Evolutionary conservation across 2,329 filamentous ascomycete genomes (phyloP), one percentile per base, ranked within the genome.

Genomic region (Colletotrichum cordylinicola): DNA sequence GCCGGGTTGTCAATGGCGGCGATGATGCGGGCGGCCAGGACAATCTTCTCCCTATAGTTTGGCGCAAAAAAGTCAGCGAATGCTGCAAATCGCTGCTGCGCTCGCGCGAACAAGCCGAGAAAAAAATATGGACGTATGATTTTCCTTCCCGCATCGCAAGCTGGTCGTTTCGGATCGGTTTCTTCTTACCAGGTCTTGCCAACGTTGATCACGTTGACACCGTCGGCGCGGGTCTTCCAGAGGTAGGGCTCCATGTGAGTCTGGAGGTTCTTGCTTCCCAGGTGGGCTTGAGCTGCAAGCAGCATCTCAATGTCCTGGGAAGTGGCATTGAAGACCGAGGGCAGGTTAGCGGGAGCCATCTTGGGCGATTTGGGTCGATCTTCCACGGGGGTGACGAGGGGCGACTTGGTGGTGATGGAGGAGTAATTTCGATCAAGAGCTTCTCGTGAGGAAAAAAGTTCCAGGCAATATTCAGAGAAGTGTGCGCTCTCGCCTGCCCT

Each of bases 181-280:
- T 5, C n/a, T 78, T 87, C 94, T 81, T 93, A 98, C 96, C 96
- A 99, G 90, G 97, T 99, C 95, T 99, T 99, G 91, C 96, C 96
- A 89, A 99, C 95, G 94, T 99, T 99, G 89, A 99, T 92, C 82
- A 99, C 93, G 88, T 99, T 99, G 91, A 99, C 94, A 90, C 97
- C 97, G 85, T 99, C 98, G 81, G 95, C 94, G 86, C 97, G 95
- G 88, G 96, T 98, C 94, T 99, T 99, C 96, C 96, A 99, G 86
- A 99, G 94, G 92, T 99, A 99, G 82, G 96, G 95, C 90, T 98
- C 95, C 96, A 98, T 98, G 92, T 98, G 96, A 87, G 98, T 95
- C 93, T 98, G 97, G 84, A 99, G 89, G 93, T 99, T 99, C 95
- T 98, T 98, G 90, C 94, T 95, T 85, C 97, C 97, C 84, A 98